Base-by-base conservation (phyloP, 2,329 filamentous ascomycete species). In the Fonsecaea pugnacius region DNA sequence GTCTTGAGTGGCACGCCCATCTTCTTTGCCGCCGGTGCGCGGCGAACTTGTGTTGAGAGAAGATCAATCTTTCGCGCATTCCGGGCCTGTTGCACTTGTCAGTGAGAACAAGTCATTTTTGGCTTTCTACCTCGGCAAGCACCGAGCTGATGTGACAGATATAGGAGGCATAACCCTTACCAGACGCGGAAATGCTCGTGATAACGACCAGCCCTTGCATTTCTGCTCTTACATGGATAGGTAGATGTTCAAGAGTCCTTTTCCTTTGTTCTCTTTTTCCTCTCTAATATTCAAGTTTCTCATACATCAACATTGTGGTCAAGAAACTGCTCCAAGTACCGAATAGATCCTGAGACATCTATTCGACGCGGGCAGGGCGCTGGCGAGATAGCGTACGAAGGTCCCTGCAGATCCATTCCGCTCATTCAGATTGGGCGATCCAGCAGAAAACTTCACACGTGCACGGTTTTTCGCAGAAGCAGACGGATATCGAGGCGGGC, bases 1-100 rank as follows among this genome's bases (percentile, higher is more conserved):
- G 33, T 40, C 36, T 66, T 68, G 10, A 74, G 36, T 6, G 72
- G 72, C 1, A 73, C 62, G 2, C 30, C 50, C n/a, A 65, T 32
- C 6, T 53, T 53, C 27, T 27, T 54, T 6, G 63, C 60, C 10
- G 27, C 50, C 14, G 38, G 48, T 38, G 50, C 54, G 43, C 40
- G 7, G 40, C 40, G 40, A 46, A 46, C 40, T 46, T 46, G 21
- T 46, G 40, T 8, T 46, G 40, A 6, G 40, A 46, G n/a, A 46
- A 46, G 10, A 46, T 46, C 12, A 46, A 24, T 46, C 40, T 46
- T 46, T 46, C 40, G 14, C 40, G 40, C 1, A 46, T 3, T 21
- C 40, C 40, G 6, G 40, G 40, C 40, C 40, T 46, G 18, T 46
- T 46, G 40, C 4, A 46, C 1, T 21, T 21, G 40, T 46, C 40